Conservation (phyloP, 192 early-diverging fungal genomes). For the Kappamyces sp. region DNA sequence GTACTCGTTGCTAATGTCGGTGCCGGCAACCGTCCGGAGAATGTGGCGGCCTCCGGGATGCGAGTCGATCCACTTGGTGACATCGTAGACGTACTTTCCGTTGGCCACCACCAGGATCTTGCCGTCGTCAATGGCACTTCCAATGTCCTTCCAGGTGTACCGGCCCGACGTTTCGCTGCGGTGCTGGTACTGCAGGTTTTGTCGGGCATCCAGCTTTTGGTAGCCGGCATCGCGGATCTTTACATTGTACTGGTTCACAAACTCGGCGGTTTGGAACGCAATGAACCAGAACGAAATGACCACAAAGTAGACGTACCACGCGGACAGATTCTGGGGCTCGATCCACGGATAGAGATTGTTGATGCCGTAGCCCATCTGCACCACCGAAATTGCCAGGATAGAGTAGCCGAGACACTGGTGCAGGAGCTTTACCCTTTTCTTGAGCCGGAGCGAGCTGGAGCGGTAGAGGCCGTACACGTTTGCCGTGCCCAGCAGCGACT, state of each 20-base stretch:
- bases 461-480: no score
- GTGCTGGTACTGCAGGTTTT: background rate
- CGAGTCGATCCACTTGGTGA: constrained; percentile 22
- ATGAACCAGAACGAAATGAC: constrained; percentile 22
- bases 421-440: constrained; percentile 6
- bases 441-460: background rate
- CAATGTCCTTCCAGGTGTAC: constrained; percentile 25
- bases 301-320: constrained; percentile 32
- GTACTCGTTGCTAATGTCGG: constrained; percentile 27
- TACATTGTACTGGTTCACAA: constrained; percentile 2
- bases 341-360: constrained; percentile 29
- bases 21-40: constrained; percentile 21
- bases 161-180: background rate
- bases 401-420: constrained; percentile 22
- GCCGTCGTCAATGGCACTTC: constrained; percentile 14
- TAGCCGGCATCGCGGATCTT: background rate
- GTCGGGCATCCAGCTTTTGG: background rate
- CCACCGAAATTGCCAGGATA: constrained; percentile 17
- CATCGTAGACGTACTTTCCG: constrained; percentile 26
- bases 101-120: constrained; percentile 23
- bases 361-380: constrained; percentile 22
- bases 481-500: background rate
- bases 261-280: constrained; percentile 23
- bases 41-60: constrained; percentile 24
- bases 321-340: constrained; percentile 15